These are phyloP conservation scores for Melanomma pulvis-pyrius DNA, from an alignment of 495 filamentous ascomycete species.

Conservation along the genomic window DNA sequence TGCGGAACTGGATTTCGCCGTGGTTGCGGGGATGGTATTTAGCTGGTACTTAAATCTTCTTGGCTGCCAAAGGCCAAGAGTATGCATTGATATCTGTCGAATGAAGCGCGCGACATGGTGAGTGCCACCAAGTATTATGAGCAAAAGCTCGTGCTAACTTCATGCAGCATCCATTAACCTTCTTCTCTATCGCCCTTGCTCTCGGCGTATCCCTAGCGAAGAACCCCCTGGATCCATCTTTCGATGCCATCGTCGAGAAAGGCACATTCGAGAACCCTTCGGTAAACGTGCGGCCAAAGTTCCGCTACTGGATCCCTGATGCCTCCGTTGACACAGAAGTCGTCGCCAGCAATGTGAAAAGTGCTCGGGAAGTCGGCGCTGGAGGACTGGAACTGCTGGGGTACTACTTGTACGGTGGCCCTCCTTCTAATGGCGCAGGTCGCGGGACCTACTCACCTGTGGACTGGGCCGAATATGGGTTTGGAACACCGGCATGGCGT, in stretches of 20 bases:
- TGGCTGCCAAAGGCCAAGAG: neutral
- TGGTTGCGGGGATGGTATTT: neutral
- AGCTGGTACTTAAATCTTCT: neutral
- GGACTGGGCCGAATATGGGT: constrained; percentile 31
- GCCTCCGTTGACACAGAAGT: constrained; percentile 37
- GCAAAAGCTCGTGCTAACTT: neutral
- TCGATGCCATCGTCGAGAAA: constrained; percentile 12
- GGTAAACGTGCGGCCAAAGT: constrained; percentile 41
- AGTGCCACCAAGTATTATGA: neutral
- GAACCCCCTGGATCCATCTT: constrained; percentile 3
- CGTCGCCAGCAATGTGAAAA: constrained; percentile 32
- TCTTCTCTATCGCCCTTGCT: neutral
- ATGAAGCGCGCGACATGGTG: neutral
- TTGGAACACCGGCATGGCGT: constrained; percentile 19
- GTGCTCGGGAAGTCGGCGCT: constrained; percentile 16
- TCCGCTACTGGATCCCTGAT: constrained; percentile 49
- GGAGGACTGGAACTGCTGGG: constrained; percentile 43
- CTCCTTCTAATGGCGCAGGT: constrained; percentile 11
- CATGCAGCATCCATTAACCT: neutral
- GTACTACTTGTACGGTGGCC: constrained; percentile 44
- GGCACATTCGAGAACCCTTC: constrained; percentile 41
- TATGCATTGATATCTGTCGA: neutral
- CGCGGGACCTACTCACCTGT: constrained; percentile 18
- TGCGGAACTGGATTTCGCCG: neutral
- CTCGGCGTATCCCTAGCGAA: neutral